These are phyloP conservation scores for Erysimum cheiri DNA, from an alignment of 441 rosid species.

Conservation along the genomic window DNA sequence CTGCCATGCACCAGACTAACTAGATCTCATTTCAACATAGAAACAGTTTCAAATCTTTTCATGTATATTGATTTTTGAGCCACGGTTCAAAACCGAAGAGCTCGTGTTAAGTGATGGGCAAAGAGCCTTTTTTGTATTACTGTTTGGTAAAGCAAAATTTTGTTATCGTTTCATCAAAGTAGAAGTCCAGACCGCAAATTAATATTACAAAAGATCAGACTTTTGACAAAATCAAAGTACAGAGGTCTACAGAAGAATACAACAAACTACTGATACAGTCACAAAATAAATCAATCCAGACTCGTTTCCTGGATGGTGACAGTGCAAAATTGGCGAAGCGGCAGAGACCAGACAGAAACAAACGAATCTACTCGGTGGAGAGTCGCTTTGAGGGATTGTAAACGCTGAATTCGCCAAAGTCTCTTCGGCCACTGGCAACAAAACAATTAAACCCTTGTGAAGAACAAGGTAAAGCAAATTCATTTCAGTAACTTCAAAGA, in stretches of 20 bases:
- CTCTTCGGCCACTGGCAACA: constrained; percentile 87
- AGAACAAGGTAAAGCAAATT: constrained; percentile 37
- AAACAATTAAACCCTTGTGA: constrained; percentile 59
- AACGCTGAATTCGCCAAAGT: constrained; percentile 90
- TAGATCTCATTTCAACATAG: constrained; percentile 11
- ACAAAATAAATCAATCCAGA: background rate
- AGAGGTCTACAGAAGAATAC: constrained; percentile 16
- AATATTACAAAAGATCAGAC: background rate
- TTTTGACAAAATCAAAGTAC: background rate
- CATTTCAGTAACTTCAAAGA: constrained; percentile 2
- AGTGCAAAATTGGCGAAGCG: constrained; percentile 14
- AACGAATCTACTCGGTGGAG: constrained; percentile 10
- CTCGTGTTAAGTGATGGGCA: constrained; percentile 15
- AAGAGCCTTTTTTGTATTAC: background rate
- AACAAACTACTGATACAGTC: constrained; percentile 18
- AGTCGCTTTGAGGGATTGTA: constrained; percentile 70
- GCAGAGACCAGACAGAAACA: background rate
- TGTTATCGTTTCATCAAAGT: constrained; percentile 10
- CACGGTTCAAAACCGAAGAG: constrained; percentile 44
- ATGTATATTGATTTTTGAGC: constrained; percentile 38
- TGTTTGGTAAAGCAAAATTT: constrained; percentile 4
- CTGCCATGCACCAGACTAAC: constrained; percentile 24
- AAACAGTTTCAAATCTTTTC: constrained; percentile 11
- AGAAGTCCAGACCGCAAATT: background rate
- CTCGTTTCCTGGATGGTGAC: background rate